Percentiles rank a stretch among this genome's conserved stretches.
Conservation (phyloP, 345 rosid genomes). For the Cochlearia excelsa region DNA sequence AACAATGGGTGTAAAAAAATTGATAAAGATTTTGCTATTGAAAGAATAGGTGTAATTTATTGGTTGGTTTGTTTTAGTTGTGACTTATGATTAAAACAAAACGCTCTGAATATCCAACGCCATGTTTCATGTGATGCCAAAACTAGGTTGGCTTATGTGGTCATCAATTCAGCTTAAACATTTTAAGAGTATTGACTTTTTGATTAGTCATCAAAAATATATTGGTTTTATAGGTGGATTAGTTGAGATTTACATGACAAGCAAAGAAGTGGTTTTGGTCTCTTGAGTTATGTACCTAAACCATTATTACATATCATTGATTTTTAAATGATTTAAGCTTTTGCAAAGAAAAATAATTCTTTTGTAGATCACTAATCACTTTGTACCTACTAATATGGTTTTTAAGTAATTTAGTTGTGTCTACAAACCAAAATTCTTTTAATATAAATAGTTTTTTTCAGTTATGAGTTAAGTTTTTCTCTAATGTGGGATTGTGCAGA, state of each 20-base stretch:
- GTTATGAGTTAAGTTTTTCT: no score
- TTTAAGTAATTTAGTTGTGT: no score
- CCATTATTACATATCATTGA: background rate
- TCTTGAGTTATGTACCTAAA: background rate
- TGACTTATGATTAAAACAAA: background rate
- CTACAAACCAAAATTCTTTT: no score
- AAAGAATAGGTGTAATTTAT: no score
- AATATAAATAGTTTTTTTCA: no score
- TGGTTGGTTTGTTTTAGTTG: background rate
- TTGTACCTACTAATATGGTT: no score
- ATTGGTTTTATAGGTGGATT: constrained; percentile 17
- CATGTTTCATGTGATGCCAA: constrained; percentile 24
- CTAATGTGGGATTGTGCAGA: no score
- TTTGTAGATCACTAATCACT: no score
- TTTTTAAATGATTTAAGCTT: no score
- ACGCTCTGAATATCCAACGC: constrained; percentile 3
- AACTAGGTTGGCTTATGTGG: constrained; percentile 3
- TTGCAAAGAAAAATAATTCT: no score
- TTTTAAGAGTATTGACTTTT: background rate
- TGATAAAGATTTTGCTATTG: no score
- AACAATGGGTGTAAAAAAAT: no score
- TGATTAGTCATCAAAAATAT: background rate
- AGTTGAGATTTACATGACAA: constrained; percentile 22
- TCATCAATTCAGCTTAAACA: background rate
- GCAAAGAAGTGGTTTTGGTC: constrained; percentile 19